Conservation (phyloP, 2,329 filamentous ascomycete species). For the Elsinoe ampelina region DNA sequence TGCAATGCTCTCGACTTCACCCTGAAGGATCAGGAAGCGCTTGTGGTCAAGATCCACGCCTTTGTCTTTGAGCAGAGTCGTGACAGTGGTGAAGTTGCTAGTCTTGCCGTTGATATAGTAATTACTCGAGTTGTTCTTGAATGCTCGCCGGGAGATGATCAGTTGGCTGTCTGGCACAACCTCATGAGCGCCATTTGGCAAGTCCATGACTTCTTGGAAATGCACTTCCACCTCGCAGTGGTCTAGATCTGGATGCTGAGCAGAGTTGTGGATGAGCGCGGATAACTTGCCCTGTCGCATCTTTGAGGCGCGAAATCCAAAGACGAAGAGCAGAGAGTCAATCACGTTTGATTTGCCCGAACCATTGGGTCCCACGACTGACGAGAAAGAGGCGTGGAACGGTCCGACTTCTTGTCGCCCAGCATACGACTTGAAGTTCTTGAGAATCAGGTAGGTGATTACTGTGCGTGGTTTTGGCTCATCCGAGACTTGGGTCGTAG, state of each 20-base stretch:
- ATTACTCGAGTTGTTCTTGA: conserved; percentile 97
- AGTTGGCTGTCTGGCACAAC: conserved; percentile 76
- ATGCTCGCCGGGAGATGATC: conserved; percentile 81
- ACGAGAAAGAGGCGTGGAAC: conserved; percentile 95
- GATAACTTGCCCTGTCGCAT: conserved; percentile 99
- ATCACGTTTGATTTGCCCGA: conserved; percentile 99
- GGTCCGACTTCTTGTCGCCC: conserved; percentile 91
- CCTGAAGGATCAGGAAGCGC: conserved; percentile 91
- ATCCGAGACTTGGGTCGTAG: conserved; percentile 60
- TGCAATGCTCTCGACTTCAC: conserved; percentile 95
- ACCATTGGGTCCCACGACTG: conserved; percentile 93
- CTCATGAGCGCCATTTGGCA: conserved; percentile 64
- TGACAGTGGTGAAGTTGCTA: conserved; percentile 88
- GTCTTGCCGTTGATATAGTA: conserved; percentile 91
- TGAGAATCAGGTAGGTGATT: conserved; percentile 83
- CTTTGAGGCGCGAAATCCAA: conserved; percentile 96
- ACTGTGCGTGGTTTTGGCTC: conserved; percentile 80
- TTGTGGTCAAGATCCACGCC: conserved; percentile 97
- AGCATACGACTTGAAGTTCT: conserved; percentile 98
- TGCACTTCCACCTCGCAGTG: conserved; percentile 94
- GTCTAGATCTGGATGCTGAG: conserved; percentile 72
- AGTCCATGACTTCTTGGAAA: conserved; percentile 89
- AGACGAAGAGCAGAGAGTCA: conserved; percentile 96
- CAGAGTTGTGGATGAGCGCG: conserved; percentile 94
- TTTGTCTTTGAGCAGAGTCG: conserved; percentile 71